These are phyloP conservation scores for Achaetomium macrosporum DNA, from an alignment of 2,329 filamentous ascomycete species.

Conservation along the genomic window DNA sequence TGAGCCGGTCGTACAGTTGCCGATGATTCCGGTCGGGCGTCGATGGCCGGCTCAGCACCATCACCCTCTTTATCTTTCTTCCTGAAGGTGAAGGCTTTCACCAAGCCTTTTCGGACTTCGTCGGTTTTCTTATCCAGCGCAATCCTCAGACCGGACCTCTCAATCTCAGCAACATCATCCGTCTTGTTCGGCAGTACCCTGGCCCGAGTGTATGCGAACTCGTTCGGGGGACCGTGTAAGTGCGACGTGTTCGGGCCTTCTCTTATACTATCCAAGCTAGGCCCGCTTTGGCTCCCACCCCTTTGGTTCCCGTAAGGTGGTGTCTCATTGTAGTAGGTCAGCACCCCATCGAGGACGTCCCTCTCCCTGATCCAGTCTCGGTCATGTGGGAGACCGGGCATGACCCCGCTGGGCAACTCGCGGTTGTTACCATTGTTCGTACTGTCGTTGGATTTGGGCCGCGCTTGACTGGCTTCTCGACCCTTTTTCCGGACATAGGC, in stretches of 20 bases:
- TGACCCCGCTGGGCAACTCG: slow-evolving; percentile 30
- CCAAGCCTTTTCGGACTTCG: slow-evolving; percentile 47
- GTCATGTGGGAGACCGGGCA: slow-evolving; percentile 31
- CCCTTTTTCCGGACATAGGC: slow-evolving; percentile 55
- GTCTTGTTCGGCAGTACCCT: slow-evolving; percentile 41
- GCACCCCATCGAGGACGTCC: slow-evolving; percentile 22
- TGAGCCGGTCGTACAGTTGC: slow-evolving; percentile 33
- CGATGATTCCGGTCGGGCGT: slow-evolving; percentile 33
- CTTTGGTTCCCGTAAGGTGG: slow-evolving; percentile 15
- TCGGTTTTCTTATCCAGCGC: slow-evolving; percentile 52
- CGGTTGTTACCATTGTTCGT: slow-evolving; percentile 35
- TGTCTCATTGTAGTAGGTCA: slow-evolving; percentile 25
- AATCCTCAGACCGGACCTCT: slow-evolving; percentile 48
- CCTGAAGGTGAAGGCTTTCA: slow-evolving; percentile 48
- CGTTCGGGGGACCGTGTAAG: slow-evolving; percentile 33
- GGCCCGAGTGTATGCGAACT: slow-evolving; percentile 40
- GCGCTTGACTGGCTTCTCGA: slow-evolving; percentile 35
- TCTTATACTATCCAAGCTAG: slow-evolving; percentile 32
- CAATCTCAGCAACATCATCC: slow-evolving; percentile 49
- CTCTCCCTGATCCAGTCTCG: slow-evolving; percentile 7
- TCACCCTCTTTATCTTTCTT: slow-evolving; percentile 36
- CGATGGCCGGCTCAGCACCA: slow-evolving; percentile 22
- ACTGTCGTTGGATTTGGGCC: slow-evolving; percentile 35
- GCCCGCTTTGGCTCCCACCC: slow-evolving; percentile 36
- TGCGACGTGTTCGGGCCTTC: slow-evolving; percentile 24